Evolutionary conservation across 1,284 basidiomycete genomes (phyloP).

Genomic region (Leccinum pseudoinsigne): DNA sequence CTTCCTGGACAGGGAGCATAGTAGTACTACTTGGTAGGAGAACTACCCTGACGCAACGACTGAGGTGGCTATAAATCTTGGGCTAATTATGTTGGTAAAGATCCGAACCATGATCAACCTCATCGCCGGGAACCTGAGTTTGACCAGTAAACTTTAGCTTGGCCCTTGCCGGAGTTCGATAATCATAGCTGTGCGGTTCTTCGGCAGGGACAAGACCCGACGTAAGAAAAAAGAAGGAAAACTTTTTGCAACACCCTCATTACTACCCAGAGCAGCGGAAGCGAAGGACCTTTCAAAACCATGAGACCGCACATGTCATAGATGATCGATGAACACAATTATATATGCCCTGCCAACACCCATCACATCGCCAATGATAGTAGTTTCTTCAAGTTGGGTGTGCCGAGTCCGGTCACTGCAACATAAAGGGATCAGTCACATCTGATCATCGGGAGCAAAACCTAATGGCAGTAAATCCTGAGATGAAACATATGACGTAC

Average conservation of each 20-base stretch:
- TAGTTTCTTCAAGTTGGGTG: slow-evolving; percentile 41
- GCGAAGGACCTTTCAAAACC: neutral
- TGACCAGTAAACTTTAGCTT: neutral
- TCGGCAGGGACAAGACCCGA: neutral
- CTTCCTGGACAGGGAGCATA: no score
- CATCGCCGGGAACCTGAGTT: no score
- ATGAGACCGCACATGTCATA: neutral
- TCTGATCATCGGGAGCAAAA: neutral
- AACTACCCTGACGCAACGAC: no score
- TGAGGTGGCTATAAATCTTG: no score
- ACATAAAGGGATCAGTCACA: neutral
- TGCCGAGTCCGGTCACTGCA: slow-evolving; percentile 48
- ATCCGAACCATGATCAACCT: neutral
- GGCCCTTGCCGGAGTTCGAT: no score
- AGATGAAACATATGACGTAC: slow-evolving; percentile 9
- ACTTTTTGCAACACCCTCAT: no score
- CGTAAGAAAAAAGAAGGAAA: neutral
- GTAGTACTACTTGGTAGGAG: no score
- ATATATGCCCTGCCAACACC: neutral
- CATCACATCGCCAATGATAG: slow-evolving; percentile 10
- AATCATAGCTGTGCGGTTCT: neutral
- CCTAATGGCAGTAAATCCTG: neutral
- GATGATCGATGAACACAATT: neutral
- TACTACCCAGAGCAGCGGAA: neutral
- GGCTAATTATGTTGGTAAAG: neutral